Conservation (phyloP, 257 asterid genomes). For the Solanum lignicaule region DNA sequence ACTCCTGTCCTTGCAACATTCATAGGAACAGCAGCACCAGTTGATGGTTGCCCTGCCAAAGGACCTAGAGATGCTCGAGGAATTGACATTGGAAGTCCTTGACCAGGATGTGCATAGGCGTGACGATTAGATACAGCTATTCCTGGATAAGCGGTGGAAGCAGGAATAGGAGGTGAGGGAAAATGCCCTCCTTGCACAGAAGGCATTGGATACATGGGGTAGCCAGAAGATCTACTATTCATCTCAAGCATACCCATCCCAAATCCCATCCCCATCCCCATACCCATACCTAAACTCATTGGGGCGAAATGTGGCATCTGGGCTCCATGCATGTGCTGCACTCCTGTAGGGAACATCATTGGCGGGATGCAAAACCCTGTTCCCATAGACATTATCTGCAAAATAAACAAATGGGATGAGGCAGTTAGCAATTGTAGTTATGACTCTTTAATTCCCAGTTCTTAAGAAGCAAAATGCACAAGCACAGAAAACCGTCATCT, state of each 20-base stretch:
- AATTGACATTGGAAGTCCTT: conserved; percentile 36
- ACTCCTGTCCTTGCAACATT: conserved; percentile 16
- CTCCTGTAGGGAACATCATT: conserved; percentile 67
- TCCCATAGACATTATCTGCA: conserved; percentile 94
- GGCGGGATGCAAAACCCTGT: conserved; percentile 81
- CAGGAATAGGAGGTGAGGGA: conserved; percentile 34
- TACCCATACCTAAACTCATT: conserved; percentile 60
- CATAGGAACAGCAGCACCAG: conserved; percentile 21
- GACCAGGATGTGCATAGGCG: conserved; percentile 44
- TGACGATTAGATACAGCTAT: conserved; percentile 37
- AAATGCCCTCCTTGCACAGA: conserved; percentile 42
- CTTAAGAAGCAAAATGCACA: neutral
- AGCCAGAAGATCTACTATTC: conserved; percentile 45
- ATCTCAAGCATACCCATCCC: conserved; percentile 77
- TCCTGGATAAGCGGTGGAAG: conserved; percentile 38
- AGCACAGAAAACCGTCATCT: conserved; percentile 11
- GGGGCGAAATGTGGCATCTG: conserved; percentile 57
- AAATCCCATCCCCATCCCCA: conserved; percentile 41
- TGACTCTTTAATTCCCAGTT: neutral
- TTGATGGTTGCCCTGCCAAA: conserved; percentile 23
- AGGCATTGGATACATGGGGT: conserved; percentile 43
- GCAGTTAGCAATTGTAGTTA: neutral
- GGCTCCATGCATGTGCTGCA: conserved; percentile 65
- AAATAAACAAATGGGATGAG: neutral
- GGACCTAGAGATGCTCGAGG: conserved; percentile 40